Conservation (phyloP, 176 grass and related monocot species). For the Aegilops tauschii region DNA sequence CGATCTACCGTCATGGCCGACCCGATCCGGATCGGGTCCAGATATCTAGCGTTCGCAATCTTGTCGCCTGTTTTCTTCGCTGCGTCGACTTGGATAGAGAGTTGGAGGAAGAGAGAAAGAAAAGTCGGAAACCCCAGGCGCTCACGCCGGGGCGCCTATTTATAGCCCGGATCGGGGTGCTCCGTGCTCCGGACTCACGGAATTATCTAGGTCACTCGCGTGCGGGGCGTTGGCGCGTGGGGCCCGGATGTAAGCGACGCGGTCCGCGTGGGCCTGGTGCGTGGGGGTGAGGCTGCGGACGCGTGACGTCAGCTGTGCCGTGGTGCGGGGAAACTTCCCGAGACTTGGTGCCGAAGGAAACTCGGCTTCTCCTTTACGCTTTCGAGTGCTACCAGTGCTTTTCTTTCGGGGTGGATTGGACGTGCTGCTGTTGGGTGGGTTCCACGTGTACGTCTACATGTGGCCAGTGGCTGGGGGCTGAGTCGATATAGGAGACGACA, state of each 20-base stretch:
- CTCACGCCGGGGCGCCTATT: neutral
- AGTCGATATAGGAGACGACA: neutral
- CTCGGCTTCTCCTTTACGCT: neutral
- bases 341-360: slow-evolving; percentile 40
- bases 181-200: neutral
- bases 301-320: slow-evolving; percentile 29
- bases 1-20: slow-evolving; percentile 41
- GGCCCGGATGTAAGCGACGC: neutral
- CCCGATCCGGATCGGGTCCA: neutral
- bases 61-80: neutral
- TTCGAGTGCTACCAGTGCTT: neutral
- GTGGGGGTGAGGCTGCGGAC: too few species aligned
- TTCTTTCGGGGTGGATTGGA: neutral
- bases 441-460: neutral
- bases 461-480: neutral
- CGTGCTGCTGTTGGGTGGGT: neutral
- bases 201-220: slow-evolving; percentile 33
- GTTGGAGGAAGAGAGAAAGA: too few species aligned
- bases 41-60: neutral
- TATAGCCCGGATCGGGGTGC: neutral
- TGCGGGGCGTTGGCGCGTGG: neutral
- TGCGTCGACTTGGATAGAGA: neutral
- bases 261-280: neutral
- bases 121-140: neutral
- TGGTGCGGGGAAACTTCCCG: slow-evolving; percentile 21